Percentiles rank a stretch among this genome's conserved stretches.
Conservation (phyloP, 306 rosid genomes). For the Leucaena leucocephala region DNA sequence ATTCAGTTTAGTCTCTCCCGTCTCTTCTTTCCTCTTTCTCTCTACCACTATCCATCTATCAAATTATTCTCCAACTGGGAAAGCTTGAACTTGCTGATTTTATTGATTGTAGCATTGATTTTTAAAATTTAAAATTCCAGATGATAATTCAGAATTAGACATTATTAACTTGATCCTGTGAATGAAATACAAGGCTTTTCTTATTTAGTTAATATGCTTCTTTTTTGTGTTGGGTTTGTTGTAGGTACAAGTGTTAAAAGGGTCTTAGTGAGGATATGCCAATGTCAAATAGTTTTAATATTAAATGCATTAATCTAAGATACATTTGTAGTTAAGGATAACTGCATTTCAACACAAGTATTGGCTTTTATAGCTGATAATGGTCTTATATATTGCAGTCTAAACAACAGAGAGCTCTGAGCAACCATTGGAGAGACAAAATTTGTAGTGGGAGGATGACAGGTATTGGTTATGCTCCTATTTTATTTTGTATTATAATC, state of each 20-base stretch:
- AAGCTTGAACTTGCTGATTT: conserved; percentile 2
- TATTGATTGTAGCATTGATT: not conserved
- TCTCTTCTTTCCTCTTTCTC: not conserved
- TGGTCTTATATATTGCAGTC: conserved; percentile 57
- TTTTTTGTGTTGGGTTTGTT: not conserved
- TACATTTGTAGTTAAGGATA: conserved; percentile 15
- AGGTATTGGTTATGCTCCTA: conserved; percentile 79
- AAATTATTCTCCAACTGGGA: conserved; percentile 14
- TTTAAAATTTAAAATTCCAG: not conserved
- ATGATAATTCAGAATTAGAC: not conserved
- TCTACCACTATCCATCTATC: not conserved
- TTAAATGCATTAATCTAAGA: not conserved
- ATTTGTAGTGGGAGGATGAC: conserved; percentile 51
- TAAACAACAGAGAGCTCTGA: conserved; percentile 61
- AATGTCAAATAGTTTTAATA: conserved; percentile 6
- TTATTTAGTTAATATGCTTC: not conserved
- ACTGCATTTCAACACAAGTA: not conserved
- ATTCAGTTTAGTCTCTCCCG: not conserved
- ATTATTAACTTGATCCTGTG: not conserved
- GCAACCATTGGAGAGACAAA: conserved; percentile 58
- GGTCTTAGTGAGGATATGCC: not conserved
- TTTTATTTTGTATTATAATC: conserved; percentile 62
- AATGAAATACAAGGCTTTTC: not conserved
- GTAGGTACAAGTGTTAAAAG: not conserved
- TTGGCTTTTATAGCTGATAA: conserved; percentile 34